Base-by-base conservation (phyloP, 306 rosid species). In the Acacia crassicarpa region DNA sequence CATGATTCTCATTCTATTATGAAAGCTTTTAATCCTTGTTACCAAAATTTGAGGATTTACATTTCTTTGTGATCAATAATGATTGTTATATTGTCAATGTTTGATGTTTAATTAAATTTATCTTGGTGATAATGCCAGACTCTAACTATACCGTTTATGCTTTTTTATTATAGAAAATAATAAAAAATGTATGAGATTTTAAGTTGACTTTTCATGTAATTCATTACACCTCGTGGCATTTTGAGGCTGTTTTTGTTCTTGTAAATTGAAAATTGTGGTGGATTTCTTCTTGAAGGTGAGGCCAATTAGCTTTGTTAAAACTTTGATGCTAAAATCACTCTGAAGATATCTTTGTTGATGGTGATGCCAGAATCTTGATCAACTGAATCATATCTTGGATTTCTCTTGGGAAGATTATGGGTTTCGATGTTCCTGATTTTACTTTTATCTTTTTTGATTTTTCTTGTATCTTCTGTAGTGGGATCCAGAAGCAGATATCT, bases 401-500 rank as follows among this genome's bases (percentile, higher is more conserved):
- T 87, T 67, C 78, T 41, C 59, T 5, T 76, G 35, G 69, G 78
- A 78, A 48, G 44, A 79, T 22, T 67, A 51, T 49, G 45, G 40
- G 46, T 72, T 81, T 69, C 41, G 20, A 16, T 9, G 74, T 45
- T 46, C 41, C 51, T 33, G 73, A 72, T 74, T 45, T 49, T 32
- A 61, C 63, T 68, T 27, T 27, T 62, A 79, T 77, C 22, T 53
- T 77, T 74, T 49, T 30, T 53, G 9, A 58, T n/a, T 25, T 70
- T 80, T 78, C 13, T 84, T 67, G 53, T 67, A 32, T 62, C 58
- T 9, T 84, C 43, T 86, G 81, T 84, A 93, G 98, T 82, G 97
- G 98, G 76, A 95, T 95, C 76, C 93, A 88, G 80, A 95, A 92
- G 86, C 99, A 95, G 87, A 89, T 95, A 78, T 88, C 93, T 58